Evolutionary conservation across 2,329 filamentous ascomycete species (phyloP), one percentile per base, ranked within the genome.

Genomic region (Botrytis hyacinthi): DNA sequence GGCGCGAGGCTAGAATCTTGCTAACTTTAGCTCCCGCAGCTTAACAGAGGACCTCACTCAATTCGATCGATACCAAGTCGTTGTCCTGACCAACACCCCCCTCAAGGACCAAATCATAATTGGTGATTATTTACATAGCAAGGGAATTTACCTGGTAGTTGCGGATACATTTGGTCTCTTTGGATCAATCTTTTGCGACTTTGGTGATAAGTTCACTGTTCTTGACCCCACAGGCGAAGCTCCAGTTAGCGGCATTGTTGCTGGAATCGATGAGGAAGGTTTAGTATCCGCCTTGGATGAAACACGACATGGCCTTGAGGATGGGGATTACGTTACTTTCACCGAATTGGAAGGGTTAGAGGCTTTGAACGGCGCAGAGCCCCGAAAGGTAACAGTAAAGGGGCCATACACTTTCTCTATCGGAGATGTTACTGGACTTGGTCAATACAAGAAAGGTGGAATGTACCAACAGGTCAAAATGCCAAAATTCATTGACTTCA

Each of bases 341-440:
- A 91, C 93, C 3, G 96, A 99, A 82, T 82, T 99, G 35, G 90
- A 96, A 84, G 96, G 96, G 35, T 93, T 99, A 93, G 95, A 97
- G 75, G 90, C 84, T 9, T 83, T 99, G 76, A 99, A 99, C 82
- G 89, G 89, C 78, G 88, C 89, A 62, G 93, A 93, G 76, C 95
- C 96, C 68, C 90, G 93, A 78, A 97, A 98, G 85, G 89, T 99
- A 75, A 93, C 92, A 6, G 94, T 98, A 68, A 98, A 97, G 85
- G 96, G 93, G 0, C 96, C 96, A 5, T 99, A 98, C 82, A 97
- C 95, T 14, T 99, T 99, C 84, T 96, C 94, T 22, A 98, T 99
- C 78, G 96, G 95, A 60, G 94, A 98, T 81, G 94, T 98, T 16
- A 93, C 93, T 37, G 91, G 90, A 9, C 87, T 98, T 51, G 96